Percentiles rank a stretch among this genome's conserved stretches.
These are phyloP conservation scores for Aspergillus baeticus DNA, from an alignment of 495 filamentous ascomycete species.

Conservation along the genomic window DNA sequence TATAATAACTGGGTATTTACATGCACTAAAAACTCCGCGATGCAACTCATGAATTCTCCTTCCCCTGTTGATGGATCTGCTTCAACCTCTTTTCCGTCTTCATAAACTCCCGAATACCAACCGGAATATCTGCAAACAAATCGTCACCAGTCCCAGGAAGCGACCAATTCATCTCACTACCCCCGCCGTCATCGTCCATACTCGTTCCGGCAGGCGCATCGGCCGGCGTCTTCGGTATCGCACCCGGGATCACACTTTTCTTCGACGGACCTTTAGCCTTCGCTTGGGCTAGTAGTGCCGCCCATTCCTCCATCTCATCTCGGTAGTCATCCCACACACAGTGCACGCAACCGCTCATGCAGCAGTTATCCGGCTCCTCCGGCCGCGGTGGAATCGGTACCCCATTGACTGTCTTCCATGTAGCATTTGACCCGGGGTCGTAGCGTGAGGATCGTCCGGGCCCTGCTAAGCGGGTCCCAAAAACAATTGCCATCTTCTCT, in stretches of 20 bases:
- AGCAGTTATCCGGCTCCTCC: constrained; percentile 95
- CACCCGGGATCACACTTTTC: constrained; percentile 29
- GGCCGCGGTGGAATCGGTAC: constrained; percentile 80
- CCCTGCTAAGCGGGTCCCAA: constrained; percentile 72
- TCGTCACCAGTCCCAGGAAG: constrained; percentile 38
- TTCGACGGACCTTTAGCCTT: constrained; percentile 33
- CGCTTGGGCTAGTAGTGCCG: constrained; percentile 56
- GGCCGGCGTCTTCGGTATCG: constrained; percentile 36
- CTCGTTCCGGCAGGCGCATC: constrained; percentile 43
- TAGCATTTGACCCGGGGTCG: constrained; percentile 45
- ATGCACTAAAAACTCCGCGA: neutral
- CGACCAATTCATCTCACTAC: constrained; percentile 67
- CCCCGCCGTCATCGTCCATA: constrained; percentile 83
- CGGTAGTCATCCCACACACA: constrained; percentile 93
- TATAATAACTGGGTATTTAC: neutral
- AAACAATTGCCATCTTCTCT: constrained; percentile 66
- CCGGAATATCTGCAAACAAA: constrained; percentile 78
- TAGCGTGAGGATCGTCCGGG: constrained; percentile 63
- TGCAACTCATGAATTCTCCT: constrained; percentile 20
- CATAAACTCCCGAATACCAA: constrained; percentile 97
- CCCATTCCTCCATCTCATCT: constrained; percentile 91
- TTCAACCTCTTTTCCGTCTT: constrained; percentile 90
- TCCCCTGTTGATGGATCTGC: constrained; percentile 58
- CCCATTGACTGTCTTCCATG: constrained; percentile 66
- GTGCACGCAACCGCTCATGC: constrained; percentile 97